Evolutionary conservation across 2,329 filamentous ascomycete species (phyloP).

Genomic region (Tolypocladium cylindrosporum): DNA sequence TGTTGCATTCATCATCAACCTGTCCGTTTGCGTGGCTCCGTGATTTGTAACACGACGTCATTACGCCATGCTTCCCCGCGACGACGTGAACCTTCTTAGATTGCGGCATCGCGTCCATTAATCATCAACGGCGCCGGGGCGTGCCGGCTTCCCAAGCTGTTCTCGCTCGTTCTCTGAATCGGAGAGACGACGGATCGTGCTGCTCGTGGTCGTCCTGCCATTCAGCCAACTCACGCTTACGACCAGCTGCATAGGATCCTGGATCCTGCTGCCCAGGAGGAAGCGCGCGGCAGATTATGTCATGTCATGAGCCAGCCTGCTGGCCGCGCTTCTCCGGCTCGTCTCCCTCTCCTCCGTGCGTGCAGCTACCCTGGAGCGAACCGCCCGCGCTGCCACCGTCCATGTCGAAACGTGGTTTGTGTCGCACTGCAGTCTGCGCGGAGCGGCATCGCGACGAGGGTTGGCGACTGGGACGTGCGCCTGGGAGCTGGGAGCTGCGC

Average conservation of each 20-base stretch:
- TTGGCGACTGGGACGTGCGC: background rate
- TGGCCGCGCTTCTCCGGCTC: background rate
- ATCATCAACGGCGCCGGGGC: background rate
- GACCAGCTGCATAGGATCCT: background rate
- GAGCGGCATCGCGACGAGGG: background rate
- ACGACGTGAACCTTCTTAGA: background rate
- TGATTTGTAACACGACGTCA: background rate
- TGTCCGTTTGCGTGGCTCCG: background rate
- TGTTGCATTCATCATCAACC: background rate
- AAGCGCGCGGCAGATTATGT: background rate
- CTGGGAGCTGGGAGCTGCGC: too few relatives aligned
- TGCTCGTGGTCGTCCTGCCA: too few relatives aligned
- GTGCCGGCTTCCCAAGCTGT: background rate
- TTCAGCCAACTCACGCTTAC: too few relatives aligned
- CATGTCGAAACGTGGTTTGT: conserved; percentile 7
- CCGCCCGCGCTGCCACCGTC: background rate
- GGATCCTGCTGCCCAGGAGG: background rate
- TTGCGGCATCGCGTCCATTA: background rate
- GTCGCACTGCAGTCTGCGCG: conserved; percentile 5
- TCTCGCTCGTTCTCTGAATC: background rate
- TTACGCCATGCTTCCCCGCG: background rate
- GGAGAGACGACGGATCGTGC: background rate
- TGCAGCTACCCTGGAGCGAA: background rate
- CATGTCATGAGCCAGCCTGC: background rate
- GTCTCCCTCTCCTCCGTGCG: background rate